Percentiles rank a stretch among this genome's conserved stretches.
These are phyloP conservation scores for Ramularia endophylla DNA, from an alignment of 2,329 filamentous ascomycete species.

Conservation along the genomic window DNA sequence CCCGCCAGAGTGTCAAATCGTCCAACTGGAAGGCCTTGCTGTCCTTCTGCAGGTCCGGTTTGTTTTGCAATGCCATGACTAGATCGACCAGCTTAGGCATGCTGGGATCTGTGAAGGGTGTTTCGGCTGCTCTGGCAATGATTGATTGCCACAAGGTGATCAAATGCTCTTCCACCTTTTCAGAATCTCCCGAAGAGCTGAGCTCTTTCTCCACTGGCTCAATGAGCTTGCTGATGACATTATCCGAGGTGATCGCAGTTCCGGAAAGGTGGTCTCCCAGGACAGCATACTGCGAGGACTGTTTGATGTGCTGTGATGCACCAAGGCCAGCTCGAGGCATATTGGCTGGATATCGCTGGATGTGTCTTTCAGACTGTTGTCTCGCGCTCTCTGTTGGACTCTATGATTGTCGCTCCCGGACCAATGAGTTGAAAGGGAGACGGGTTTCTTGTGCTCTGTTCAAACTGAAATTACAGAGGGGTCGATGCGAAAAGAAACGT, in stretches of 20 bases:
- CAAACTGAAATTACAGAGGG: too few species aligned
- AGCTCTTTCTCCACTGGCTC: slow-evolving; percentile 18
- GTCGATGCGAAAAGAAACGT: too few species aligned
- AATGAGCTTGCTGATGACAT: slow-evolving; percentile 15
- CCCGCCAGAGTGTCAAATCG: slow-evolving; percentile 23
- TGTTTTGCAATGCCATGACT: slow-evolving; percentile 14
- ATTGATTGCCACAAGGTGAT: slow-evolving; percentile 20
- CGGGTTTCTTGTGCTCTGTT: too few species aligned
- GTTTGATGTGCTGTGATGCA: slow-evolving; percentile 11
- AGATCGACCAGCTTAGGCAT: slow-evolving; percentile 18
- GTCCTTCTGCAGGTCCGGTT: slow-evolving; percentile 15
- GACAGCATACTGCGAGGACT: slow-evolving; percentile 12
- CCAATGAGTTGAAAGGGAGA: too few species aligned
- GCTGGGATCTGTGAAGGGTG: slow-evolving; percentile 16
- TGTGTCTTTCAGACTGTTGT: not conserved
- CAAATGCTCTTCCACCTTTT: slow-evolving; percentile 18
- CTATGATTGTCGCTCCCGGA: too few species aligned
- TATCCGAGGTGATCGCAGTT: slow-evolving; percentile 6
- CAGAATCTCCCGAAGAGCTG: slow-evolving; percentile 11
- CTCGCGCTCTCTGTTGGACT: too few species aligned
- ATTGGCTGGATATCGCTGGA: slow-evolving; percentile 1
- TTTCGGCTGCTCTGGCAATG: slow-evolving; percentile 17
- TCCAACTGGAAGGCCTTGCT: slow-evolving; percentile 19
- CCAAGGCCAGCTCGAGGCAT: slow-evolving; percentile 17
- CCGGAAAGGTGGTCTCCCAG: slow-evolving; percentile 10